phyloP scores from a whole-genome alignment of 2,329 filamentous ascomycete genomes.

The Clarireedia homoeocarpa region DNA sequence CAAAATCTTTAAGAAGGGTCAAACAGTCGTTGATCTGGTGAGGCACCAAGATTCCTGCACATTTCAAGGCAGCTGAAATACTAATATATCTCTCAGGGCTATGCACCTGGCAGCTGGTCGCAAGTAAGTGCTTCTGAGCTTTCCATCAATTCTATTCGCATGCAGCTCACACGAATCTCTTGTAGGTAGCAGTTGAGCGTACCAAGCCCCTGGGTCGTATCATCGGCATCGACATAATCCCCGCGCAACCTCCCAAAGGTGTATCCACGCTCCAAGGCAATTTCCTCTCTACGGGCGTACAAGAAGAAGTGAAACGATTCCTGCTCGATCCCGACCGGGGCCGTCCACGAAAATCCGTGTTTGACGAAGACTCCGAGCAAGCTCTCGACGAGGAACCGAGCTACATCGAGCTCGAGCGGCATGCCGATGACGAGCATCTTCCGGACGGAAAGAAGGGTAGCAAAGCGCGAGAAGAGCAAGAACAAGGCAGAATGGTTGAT shows the following conservation, averaged over 20 bases:
- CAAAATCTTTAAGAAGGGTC: conserved; percentile 66
- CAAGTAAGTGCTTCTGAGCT: conserved; percentile 38
- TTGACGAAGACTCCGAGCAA: not conserved
- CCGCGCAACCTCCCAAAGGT: conserved; percentile 80
- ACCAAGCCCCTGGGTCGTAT: conserved; percentile 72
- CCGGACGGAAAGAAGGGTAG: conserved; percentile 19
- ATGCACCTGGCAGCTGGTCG: conserved; percentile 68
- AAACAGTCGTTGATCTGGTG: conserved; percentile 87
- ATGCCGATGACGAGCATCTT: conserved; percentile 22
- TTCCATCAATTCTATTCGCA: not conserved
- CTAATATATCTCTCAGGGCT: conserved; percentile 46
- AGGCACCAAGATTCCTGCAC: conserved; percentile 17
- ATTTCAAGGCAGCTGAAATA: not conserved
- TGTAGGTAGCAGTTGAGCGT: conserved; percentile 69
- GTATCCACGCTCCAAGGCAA: conserved; percentile 95
- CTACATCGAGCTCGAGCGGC: conserved; percentile 59
- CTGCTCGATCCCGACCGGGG: conserved; percentile 57
- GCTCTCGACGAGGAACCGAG: conserved; percentile 30
- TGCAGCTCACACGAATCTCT: not conserved
- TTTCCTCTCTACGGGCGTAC: conserved; percentile 71
- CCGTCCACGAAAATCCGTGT: conserved; percentile 33
- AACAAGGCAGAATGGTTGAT: conserved; percentile 60
- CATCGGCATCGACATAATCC: conserved; percentile 89
- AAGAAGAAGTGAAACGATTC: conserved; percentile 68
- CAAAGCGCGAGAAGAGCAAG: conserved; percentile 30